phyloP scores from a whole-genome alignment of 805 yeast genomes.

The Metschnikowia anglica region DNA sequence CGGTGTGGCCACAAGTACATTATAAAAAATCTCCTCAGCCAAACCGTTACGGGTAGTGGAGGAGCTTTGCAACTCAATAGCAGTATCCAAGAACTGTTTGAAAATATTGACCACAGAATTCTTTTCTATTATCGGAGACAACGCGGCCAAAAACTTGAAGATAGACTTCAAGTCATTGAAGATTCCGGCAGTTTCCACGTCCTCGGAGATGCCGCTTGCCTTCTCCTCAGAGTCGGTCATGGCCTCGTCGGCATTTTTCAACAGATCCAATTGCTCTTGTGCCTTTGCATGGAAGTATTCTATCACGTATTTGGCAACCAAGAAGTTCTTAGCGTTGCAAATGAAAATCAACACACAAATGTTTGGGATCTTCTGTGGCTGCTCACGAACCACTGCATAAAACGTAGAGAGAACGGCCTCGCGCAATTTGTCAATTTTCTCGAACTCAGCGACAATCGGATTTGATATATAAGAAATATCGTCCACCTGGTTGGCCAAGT shows the following conservation, averaged over 20 bases:
- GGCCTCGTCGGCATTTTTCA: conserved; percentile 14
- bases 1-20: conserved; percentile 63
- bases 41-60: conserved; percentile 48
- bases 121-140: conserved; percentile 62
- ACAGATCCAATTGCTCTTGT: conserved; percentile 51
- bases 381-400: conserved; percentile 72
- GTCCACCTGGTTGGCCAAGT: conserved; percentile 40
- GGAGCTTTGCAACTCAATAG: conserved; percentile 53
- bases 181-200: conserved; percentile 46
- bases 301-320: conserved; percentile 66
- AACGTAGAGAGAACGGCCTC: conserved; percentile 60
- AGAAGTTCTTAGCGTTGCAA: conserved; percentile 60
- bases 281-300: conserved; percentile 67
- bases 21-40: conserved; percentile 67
- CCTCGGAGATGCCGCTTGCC: conserved; percentile 10
- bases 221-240: conserved; percentile 16
- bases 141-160: conserved; percentile 65
- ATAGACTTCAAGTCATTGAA: conserved; percentile 72
- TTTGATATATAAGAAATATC: conserved; percentile 65
- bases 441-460: conserved; percentile 65
- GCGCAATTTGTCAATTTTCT: conserved; percentile 58
- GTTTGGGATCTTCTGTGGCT: conserved; percentile 85
- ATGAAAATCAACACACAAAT: conserved; percentile 65
- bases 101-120: conserved; percentile 42
- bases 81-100: conserved; percentile 51